Evolutionary conservation across 163 green algal species (phyloP).

Genomic region (Coccomyxa subellipsoidea): DNA sequence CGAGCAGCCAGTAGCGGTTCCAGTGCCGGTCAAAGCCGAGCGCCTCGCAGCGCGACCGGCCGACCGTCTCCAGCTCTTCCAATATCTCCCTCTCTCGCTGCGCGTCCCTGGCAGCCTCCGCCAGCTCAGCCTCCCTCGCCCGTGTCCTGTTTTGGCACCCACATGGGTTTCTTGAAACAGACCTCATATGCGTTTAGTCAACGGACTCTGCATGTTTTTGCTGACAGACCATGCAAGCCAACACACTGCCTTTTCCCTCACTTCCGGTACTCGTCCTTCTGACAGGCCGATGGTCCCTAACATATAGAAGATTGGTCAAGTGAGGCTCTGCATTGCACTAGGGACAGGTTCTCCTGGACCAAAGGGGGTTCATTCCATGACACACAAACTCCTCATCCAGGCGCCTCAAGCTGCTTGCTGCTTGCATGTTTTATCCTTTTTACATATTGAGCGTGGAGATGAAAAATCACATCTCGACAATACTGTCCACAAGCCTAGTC

Average conservation of each 20-base stretch:
- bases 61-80: background rate
- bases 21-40: slow-evolving; percentile 46
- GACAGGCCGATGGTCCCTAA: too few species aligned
- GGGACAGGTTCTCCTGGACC: too few species aligned
- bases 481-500: too few species aligned
- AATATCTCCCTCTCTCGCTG: background rate
- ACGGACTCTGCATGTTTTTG: background rate
- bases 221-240: background rate
- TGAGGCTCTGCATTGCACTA: too few species aligned
- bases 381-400: too few species aligned
- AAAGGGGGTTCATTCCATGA: too few species aligned
- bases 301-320: too few species aligned
- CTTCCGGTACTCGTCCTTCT: background rate
- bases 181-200: background rate
- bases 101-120: background rate
- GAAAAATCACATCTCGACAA: too few species aligned
- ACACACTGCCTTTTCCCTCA: background rate
- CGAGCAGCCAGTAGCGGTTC: slow-evolving; percentile 53
- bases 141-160: slow-evolving; percentile 5
- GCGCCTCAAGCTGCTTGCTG: too few species aligned
- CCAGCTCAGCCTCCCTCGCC: background rate
- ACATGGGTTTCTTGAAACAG: background rate
- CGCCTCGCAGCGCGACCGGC: slow-evolving; percentile 17
- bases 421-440: too few species aligned
- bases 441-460: too few species aligned